Evolutionary conservation across 2,329 filamentous ascomycete genomes (phyloP).

Genomic region (Neurospora sp.): DNA sequence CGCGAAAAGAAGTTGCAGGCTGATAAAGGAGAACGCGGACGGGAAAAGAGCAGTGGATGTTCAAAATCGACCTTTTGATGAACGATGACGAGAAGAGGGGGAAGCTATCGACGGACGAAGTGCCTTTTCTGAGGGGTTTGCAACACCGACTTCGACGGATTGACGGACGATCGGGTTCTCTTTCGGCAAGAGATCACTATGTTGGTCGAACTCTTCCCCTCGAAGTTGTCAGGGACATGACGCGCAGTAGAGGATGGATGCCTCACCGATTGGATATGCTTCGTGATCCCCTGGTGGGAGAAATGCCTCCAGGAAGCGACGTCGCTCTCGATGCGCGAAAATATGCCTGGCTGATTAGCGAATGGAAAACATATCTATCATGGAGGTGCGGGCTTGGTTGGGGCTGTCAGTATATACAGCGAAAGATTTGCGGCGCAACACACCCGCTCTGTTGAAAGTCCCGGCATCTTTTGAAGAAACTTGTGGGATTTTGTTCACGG

Average conservation of each 20-base stretch:
- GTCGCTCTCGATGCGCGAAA: not conserved
- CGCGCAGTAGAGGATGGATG: not conserved
- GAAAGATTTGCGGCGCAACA: not conserved
- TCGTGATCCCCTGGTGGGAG: not conserved
- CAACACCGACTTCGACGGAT: not conserved
- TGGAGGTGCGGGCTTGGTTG: not conserved
- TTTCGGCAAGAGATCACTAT: not conserved
- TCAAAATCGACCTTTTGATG: not conserved
- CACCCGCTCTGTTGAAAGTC: not conserved
- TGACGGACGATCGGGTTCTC: not conserved
- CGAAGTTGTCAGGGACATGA: not conserved
- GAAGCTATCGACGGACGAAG: not conserved
- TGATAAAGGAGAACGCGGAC: not conserved
- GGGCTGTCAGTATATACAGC: not conserved
- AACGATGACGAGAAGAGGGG: not conserved
- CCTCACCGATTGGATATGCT: slow-evolving; percentile 5
- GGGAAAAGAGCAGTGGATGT: not conserved
- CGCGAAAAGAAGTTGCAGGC: not conserved
- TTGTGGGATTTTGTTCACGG: not conserved
- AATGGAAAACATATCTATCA: not conserved
- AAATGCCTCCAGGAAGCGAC: not conserved
- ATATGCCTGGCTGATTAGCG: not conserved
- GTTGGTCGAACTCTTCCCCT: not conserved
- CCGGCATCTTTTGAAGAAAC: not conserved
- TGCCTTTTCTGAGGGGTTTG: not conserved